Conservation (phyloP, 164 flowering plant genomes). For the Vitis vinifera region ASM3070453v1 NC_081817.1:684001-684500, state of each 20-base stretch:
- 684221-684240: constrained; percentile 84
- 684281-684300: constrained; percentile 34
- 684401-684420: no score
- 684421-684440: no score
- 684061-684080: background rate
- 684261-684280: constrained; percentile 91
- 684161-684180: constrained; percentile 95
- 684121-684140: constrained; percentile 25
- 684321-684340: background rate
- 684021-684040: background rate
- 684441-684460: no score
- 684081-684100: background rate
- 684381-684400: background rate
- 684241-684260: constrained; percentile 98
- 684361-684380: background rate
- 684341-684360: background rate
- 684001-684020: background rate
- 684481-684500: no score
- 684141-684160: constrained; percentile 98
- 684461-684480: no score
- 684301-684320: background rate
- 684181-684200: constrained; percentile 91
- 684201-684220: constrained; percentile 80
- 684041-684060: background rate
- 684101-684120: background rate